These are phyloP conservation scores for Pichia californica DNA, from an alignment of 805 yeast species.

Conservation along the genomic window DNA sequence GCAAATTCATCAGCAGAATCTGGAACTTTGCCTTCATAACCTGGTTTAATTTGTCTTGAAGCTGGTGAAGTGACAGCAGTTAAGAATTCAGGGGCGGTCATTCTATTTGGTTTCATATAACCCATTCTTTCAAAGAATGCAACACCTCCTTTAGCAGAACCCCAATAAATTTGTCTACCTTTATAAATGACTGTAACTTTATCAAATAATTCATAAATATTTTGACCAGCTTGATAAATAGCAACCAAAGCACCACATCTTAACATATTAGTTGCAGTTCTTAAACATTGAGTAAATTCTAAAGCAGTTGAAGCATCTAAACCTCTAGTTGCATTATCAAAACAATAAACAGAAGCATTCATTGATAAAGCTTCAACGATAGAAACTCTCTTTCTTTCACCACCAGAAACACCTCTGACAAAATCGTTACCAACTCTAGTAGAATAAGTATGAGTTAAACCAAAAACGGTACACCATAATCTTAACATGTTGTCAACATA, in stretches of 20 bases:
- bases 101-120: constrained; percentile 56
- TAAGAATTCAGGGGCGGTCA: constrained; percentile 63
- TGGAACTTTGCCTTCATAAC: constrained; percentile 52
- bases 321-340: constrained; percentile 69
- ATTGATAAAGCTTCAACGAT: constrained; percentile 56
- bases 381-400: constrained; percentile 67
- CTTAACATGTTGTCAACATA: constrained; percentile 39
- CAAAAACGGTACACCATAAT: constrained; percentile 48
- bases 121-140: constrained; percentile 59
- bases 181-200: constrained; percentile 52
- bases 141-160: constrained; percentile 48
- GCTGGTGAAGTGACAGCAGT: constrained; percentile 64
- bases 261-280: constrained; percentile 55
- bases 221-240: constrained; percentile 63
- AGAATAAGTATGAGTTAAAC: constrained; percentile 50
- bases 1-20: constrained; percentile 52
- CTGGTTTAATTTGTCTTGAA: constrained; percentile 45
- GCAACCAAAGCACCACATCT: constrained; percentile 56
- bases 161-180: constrained; percentile 58
- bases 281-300: constrained; percentile 55
- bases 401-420: constrained; percentile 65
- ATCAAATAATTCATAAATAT: constrained; percentile 55
- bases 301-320: constrained; percentile 67
- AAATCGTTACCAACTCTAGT: constrained; percentile 63
- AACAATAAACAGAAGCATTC: constrained; percentile 51